Base-by-base conservation (phyloP, 2,329 filamentous ascomycete genomes). In the Ophiocordyceps unilateralis region DNA sequence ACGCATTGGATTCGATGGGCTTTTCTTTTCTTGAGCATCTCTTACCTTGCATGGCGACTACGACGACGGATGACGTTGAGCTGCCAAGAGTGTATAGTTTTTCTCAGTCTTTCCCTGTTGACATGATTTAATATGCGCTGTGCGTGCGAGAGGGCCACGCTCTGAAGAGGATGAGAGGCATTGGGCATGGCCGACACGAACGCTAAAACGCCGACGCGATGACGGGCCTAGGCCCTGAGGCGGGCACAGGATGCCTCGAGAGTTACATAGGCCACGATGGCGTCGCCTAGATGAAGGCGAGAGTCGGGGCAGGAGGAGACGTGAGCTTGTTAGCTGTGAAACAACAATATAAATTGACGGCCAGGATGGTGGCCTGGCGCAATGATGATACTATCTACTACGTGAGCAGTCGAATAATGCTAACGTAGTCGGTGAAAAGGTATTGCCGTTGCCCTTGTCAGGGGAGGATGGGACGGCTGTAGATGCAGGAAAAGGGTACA, bases 41-140 rank as follows among this genome's bases (percentile, higher is more conserved):
- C 15, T 17, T 38, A 26, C 24, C 24, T 41, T 26, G 43, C 40
- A 39, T 39, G 39, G 40, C 20, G 40, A 42, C 36, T 21, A 32
- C 40, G 39, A 40, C 40, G 17, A n/a, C 32, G 21, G 28, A 44
- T 21, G 17, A 36, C 45, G 51, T 49, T 50, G 28, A 48, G 47
- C 41, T 44, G 48, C 40, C 44, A 40, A 47, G 50, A 50, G 52
- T 55, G 58, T 55, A 59, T 61, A 60, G 61, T 63, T 49, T 49
- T 63, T 63, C 58, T 50, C 47, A 52, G 58, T 62, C 61, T 58
- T 47, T 63, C 61, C 46, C 61, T 63, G 43, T 23, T 5, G 61
- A 53, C 28, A 50, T 45, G 46, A n/a, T 48, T 57, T 54, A 45
- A 40, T 49, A 49, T 48, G 49, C 45, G 47, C 56, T 49, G 58